Evolutionary conservation across 495 filamentous ascomycete species (phyloP), one percentile per base, ranked within the genome.

Genomic region (Penicillium paxilli): DNA sequence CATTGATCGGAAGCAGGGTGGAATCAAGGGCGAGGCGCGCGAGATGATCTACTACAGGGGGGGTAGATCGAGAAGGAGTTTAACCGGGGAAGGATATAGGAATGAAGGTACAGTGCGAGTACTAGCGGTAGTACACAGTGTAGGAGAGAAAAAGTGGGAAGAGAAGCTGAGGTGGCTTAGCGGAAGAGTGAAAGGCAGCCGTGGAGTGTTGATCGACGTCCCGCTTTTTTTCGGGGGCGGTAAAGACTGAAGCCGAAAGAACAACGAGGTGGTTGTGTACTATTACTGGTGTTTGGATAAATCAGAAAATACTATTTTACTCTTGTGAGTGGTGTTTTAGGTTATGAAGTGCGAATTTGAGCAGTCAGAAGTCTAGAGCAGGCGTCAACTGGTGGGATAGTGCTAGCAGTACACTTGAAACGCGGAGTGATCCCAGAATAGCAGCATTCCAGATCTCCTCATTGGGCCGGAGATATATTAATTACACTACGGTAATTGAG

Each of bases 1-100:
- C 73, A 78, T 78, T 69, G 71, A 76, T 72, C 57, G 52, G 20
- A 47, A 55, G 35, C 23, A 44, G 42, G 22, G 16, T 2, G 45
- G 20, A 32, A 33, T 52, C 24, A 51, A 47, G 25, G 44, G 57
- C 44, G 19, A 24, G 48, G 40, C 32, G 26, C 47, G 30, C 24
- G 32, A 25, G 49, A 48, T 12, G 20, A 45, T 49, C 49, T 50
- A 51, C 33, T n/a, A n/a, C n/a, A n/a, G n/a, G n/a, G n/a, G n/a
- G n/a, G n/a, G n/a, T n/a, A n/a, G n/a, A n/a, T n/a, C n/a, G n/a
- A n/a, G n/a, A n/a, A n/a, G n/a, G n/a, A n/a, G n/a, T n/a, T n/a
- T n/a, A n/a, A n/a, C n/a, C n/a, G 49, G 40, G 37, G 26, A 55
- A 26, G 16, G 28, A 10, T 21, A 26, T 19, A 20, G 19, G 19